Percentiles rank a stretch among this genome's conserved stretches.
These are phyloP conservation scores for Leccinum proximum DNA, from an alignment of 1,284 basidiomycete genomes.

Conservation along the genomic window DNA sequence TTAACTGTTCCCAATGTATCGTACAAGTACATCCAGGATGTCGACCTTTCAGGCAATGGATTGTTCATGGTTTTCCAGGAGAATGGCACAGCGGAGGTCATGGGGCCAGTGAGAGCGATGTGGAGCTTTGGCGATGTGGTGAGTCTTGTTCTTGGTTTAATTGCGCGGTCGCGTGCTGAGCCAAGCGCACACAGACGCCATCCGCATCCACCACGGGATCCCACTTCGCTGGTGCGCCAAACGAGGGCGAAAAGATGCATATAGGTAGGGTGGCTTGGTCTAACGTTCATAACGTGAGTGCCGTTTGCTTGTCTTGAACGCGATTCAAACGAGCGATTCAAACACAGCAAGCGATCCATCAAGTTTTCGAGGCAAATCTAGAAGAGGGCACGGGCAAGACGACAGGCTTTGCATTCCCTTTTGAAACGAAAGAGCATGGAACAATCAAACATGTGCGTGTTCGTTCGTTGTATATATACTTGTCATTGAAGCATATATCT, in stretches of 20 bases:
- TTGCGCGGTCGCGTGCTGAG: constrained; percentile 6
- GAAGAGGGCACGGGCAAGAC: constrained; percentile 54
- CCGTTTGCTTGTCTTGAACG: constrained; percentile 4
- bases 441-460: constrained; percentile 62
- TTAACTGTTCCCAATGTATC: constrained; percentile 38
- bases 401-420: constrained; percentile 66
- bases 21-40: constrained; percentile 52
- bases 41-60: constrained; percentile 47
- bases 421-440: constrained; percentile 72
- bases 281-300: constrained; percentile 49
- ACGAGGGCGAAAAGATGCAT: constrained; percentile 54
- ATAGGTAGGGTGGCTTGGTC: constrained; percentile 79
- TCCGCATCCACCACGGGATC: constrained; percentile 43
- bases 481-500: background rate
- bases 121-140: constrained; percentile 64
- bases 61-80: constrained; percentile 50
- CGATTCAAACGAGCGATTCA: background rate
- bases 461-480: constrained; percentile 1
- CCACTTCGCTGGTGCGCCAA: constrained; percentile 58
- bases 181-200: constrained; percentile 29
- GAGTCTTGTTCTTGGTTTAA: constrained; percentile 23
- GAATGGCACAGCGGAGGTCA: constrained; percentile 53
- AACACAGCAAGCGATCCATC: constrained; percentile 46
- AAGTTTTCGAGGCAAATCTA: constrained; percentile 57
- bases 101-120: constrained; percentile 45